Conservation (phyloP, 2,329 filamentous ascomycete genomes). For the Xylaria arbuscula region DNA sequence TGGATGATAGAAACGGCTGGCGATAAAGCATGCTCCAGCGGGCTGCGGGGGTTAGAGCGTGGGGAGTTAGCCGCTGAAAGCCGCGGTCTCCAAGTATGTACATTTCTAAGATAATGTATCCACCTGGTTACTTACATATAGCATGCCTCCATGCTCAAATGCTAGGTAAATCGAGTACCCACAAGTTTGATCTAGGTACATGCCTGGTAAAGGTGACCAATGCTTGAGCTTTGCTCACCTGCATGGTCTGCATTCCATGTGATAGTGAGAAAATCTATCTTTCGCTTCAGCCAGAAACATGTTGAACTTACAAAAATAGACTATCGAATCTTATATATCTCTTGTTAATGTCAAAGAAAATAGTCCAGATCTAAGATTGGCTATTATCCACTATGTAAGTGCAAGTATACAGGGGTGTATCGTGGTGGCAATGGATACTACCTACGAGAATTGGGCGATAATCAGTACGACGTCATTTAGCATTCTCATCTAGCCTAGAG, state of each 20-base stretch:
- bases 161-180: neutral
- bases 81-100: constrained; percentile 14
- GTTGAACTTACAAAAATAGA: no score
- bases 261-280: constrained; percentile 10
- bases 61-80: constrained; percentile 35
- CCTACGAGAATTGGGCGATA: constrained; percentile 7
- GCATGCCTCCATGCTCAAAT: neutral
- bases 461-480: constrained; percentile 49
- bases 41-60: constrained; percentile 32
- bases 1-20: constrained; percentile 22
- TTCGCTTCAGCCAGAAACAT: neutral
- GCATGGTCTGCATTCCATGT: constrained; percentile 28
- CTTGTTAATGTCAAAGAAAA: neutral
- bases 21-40: constrained; percentile 34
- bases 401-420: constrained; percentile 16
- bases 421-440: neutral
- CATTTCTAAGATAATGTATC: neutral
- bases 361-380: neutral
- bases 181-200: constrained; percentile 1
- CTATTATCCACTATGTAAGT: constrained; percentile 25
- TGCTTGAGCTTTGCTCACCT: constrained; percentile 36
- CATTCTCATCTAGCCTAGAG: constrained; percentile 29
- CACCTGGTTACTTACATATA: neutral
- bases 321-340: neutral
- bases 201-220: constrained; percentile 25